Evolutionary conservation across 306 rosid genomes (phyloP).

Genomic region (Medicago arabica): DNA sequence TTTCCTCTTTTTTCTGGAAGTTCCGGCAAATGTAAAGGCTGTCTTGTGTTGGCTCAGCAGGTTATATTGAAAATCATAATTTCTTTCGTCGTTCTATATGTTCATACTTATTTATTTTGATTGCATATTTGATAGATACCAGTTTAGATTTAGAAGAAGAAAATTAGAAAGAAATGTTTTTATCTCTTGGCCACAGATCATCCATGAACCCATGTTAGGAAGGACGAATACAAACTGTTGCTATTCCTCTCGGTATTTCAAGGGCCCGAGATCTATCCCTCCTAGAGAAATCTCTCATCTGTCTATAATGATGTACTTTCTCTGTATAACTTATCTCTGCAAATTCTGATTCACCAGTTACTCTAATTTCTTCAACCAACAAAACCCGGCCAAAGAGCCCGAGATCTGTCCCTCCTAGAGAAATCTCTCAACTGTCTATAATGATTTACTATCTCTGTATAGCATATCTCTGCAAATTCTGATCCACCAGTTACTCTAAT

Average conservation of each 20-base stretch:
- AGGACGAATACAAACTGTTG: slow-evolving; percentile 10
- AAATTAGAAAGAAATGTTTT: neutral
- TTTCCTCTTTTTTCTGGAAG: slow-evolving; percentile 80
- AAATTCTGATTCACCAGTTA: neutral
- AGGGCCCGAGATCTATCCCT: neutral
- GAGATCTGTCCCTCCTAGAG: too few species aligned
- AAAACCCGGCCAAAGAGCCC: neutral
- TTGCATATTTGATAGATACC: neutral
- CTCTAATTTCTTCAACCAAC: neutral
- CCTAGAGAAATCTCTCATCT: neutral
- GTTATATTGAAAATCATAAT: slow-evolving; percentile 49
- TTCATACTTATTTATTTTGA: slow-evolving; percentile 28
- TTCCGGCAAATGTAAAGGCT: slow-evolving; percentile 82
- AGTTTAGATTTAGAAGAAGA: slow-evolving; percentile 4
- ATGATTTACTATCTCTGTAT: neutral
- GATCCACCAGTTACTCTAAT: neutral
- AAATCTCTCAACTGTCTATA: neutral
- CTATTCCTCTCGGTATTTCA: neutral
- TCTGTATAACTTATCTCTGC: neutral
- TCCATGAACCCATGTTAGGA: neutral
- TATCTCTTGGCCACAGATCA: slow-evolving; percentile 2
- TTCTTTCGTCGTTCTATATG: slow-evolving; percentile 35
- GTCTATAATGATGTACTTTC: neutral
- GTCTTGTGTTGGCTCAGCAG: slow-evolving; percentile 93
- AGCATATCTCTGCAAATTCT: neutral